Evolutionary conservation across 257 asterid species (phyloP).

Genomic region (Avicennia marina): DNA sequence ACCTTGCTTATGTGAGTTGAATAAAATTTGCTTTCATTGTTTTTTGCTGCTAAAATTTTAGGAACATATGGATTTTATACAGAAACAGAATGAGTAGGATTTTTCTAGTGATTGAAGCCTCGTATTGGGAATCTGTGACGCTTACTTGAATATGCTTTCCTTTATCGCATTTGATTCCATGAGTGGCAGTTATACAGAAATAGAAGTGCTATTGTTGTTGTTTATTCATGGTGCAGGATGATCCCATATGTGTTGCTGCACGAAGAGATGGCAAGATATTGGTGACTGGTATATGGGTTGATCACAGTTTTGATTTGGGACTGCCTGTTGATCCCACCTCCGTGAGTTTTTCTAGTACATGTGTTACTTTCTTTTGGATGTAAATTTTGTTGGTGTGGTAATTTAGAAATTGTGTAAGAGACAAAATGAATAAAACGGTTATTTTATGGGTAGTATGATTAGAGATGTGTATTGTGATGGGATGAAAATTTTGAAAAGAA

Average conservation of each 20-base stretch:
- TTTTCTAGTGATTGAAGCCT: too few relatives aligned
- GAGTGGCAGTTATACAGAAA: not conserved
- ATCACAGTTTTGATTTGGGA: conserved; percentile 65
- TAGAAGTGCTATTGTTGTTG: not conserved
- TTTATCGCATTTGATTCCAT: not conserved
- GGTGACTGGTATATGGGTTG: conserved; percentile 81
- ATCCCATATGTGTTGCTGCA: conserved; percentile 77
- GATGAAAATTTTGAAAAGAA: too few relatives aligned
- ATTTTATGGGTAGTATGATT: too few relatives aligned
- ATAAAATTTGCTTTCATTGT: not conserved
- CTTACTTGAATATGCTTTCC: not conserved
- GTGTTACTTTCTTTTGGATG: not conserved
- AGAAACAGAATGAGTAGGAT: too few relatives aligned
- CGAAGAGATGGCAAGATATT: conserved; percentile 63
- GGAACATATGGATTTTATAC: not conserved
- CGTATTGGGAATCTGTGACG: too few relatives aligned
- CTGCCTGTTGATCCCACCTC: conserved; percentile 44
- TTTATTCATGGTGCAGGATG: conserved; percentile 47
- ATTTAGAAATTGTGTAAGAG: too few relatives aligned
- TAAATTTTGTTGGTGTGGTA: too few relatives aligned
- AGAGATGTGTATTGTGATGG: too few relatives aligned
- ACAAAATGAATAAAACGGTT: too few relatives aligned
- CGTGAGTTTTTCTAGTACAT: conserved; percentile 38
- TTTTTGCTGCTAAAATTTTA: conserved; percentile 2
- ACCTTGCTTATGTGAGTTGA: conserved; percentile 57